phyloP scores from a whole-genome alignment of 2,329 filamentous ascomycete species.

The Colletotrichum destructivum region DNA sequence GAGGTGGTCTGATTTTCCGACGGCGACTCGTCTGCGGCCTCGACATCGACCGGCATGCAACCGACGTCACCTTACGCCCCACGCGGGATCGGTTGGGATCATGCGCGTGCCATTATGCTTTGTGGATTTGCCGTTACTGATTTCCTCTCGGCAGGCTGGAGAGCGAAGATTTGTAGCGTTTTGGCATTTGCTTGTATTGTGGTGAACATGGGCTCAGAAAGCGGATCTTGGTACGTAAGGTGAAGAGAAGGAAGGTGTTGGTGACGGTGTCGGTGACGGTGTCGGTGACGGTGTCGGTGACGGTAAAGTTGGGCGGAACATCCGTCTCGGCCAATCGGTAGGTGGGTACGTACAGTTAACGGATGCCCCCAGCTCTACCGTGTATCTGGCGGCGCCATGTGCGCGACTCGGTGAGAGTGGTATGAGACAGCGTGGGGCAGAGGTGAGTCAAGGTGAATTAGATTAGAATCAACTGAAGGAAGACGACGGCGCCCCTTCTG shows the following conservation, averaged over 20 bases:
- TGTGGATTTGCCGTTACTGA: not conserved
- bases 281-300: not conserved
- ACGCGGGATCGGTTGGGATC: slow-evolving; percentile 10
- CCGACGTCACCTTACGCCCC: slow-evolving; percentile 35
- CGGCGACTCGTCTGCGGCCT: slow-evolving; percentile 26
- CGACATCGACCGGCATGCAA: slow-evolving; percentile 25
- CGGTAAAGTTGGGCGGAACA: not conserved
- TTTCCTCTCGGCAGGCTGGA: slow-evolving; percentile 9
- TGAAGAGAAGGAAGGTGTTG: no score
- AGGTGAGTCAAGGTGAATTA: no score
- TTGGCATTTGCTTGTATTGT: slow-evolving; percentile 15
- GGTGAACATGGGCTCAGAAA: slow-evolving; percentile 11
- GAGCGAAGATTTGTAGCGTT: not conserved
- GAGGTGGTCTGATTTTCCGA: slow-evolving; percentile 41
- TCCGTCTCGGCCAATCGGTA: not conserved
- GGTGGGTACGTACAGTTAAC: no score
- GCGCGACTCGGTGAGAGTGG: no score
- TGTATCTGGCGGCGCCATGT: no score
- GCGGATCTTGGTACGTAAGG: not conserved
- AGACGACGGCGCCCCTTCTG: no score
- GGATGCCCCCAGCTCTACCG: no score
- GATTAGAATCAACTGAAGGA: no score
- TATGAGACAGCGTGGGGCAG: no score
- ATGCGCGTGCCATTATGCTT: slow-evolving; percentile 14
- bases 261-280: not conserved